phyloP scores from a whole-genome alignment of 2,329 filamentous ascomycete genomes.

The Pseudogymnoascus sp. region DNA sequence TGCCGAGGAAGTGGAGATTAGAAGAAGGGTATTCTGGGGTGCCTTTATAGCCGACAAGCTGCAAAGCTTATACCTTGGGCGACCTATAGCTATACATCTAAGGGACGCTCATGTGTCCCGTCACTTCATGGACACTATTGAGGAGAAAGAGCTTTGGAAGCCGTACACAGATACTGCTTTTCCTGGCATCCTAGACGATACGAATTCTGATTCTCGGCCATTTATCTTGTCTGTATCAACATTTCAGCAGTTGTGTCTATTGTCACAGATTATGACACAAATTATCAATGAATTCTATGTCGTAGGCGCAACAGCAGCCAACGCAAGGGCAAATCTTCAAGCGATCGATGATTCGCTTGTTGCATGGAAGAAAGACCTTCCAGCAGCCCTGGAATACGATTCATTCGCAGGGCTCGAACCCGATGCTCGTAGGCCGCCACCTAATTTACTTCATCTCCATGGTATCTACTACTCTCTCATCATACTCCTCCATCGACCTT shows the following conservation, averaged over 20 bases:
- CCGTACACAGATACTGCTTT: slow-evolving; percentile 10
- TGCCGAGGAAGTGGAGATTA: slow-evolving; percentile 26
- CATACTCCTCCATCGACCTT: slow-evolving; percentile 38
- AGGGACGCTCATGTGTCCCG: slow-evolving; percentile 22
- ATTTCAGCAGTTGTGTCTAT: slow-evolving; percentile 30
- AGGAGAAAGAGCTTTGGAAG: slow-evolving; percentile 21
- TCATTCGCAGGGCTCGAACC: slow-evolving; percentile 20
- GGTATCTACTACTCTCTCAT: slow-evolving; percentile 35
- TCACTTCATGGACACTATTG: slow-evolving; percentile 22
- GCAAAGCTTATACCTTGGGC: slow-evolving; percentile 28
- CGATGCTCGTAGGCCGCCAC: slow-evolving; percentile 10
- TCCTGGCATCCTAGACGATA: not conserved
- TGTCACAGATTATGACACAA: slow-evolving; percentile 32
- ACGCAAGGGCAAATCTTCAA: slow-evolving; percentile 24
- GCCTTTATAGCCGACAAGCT: slow-evolving; percentile 29
- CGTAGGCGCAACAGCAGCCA: slow-evolving; percentile 23
- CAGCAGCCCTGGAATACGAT: slow-evolving; percentile 21
- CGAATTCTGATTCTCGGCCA: not conserved
- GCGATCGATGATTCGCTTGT: slow-evolving; percentile 24
- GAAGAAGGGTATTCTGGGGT: slow-evolving; percentile 30
- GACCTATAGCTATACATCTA: slow-evolving; percentile 22
- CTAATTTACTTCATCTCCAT: slow-evolving; percentile 30
- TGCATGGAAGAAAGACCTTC: slow-evolving; percentile 26
- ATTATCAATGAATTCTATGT: slow-evolving; percentile 33
- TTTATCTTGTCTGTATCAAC: slow-evolving; percentile 29